A percentile compares a stretch with the other conserved stretches of the same genome.
These are phyloP conservation scores for Aristolochia contorta DNA, from an alignment of 164 flowering plant species.

Conservation along the genomic window DNA sequence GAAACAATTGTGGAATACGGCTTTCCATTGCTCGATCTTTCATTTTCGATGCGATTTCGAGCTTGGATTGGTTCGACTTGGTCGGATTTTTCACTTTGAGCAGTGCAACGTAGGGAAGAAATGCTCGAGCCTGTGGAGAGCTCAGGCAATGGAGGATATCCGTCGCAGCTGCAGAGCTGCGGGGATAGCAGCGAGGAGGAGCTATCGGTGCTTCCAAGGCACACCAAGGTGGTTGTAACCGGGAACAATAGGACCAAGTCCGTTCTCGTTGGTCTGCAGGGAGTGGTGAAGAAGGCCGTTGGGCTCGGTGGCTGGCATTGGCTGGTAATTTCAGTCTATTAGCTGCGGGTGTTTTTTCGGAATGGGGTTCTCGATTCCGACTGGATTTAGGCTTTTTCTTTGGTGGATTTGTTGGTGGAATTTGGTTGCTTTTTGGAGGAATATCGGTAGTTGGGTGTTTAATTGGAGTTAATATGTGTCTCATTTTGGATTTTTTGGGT, in stretches of 20 bases:
- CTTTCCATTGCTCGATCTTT: slow-evolving; percentile 43
- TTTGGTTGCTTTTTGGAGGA: background rate
- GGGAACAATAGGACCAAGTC: slow-evolving; percentile 78
- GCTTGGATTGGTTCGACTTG: slow-evolving; percentile 5
- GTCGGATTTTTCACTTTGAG: background rate
- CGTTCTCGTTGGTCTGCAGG: slow-evolving; percentile 67
- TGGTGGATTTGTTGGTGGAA: background rate
- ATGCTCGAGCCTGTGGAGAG: slow-evolving; percentile 58
- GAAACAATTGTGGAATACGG: slow-evolving; percentile 3
- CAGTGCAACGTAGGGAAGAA: slow-evolving; percentile 4
- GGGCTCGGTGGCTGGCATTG: slow-evolving; percentile 93
- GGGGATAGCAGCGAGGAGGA: slow-evolving; percentile 75
- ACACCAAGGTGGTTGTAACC: slow-evolving; percentile 72
- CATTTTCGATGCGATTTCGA: slow-evolving; percentile 18
- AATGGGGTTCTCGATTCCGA: slow-evolving; percentile 3
- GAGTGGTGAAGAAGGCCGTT: slow-evolving; percentile 78
- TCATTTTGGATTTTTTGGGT: background rate
- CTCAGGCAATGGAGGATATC: slow-evolving; percentile 43
- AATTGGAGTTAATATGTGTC: no score
- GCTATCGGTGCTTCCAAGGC: slow-evolving; percentile 65
- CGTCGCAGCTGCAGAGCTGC: slow-evolving; percentile 11
- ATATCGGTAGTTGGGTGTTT: background rate
- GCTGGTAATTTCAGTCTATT: slow-evolving; percentile 53
- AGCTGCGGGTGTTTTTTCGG: background rate
- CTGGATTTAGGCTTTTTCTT: background rate